Evolutionary conservation across 2,329 filamentous ascomycete species (phyloP), one percentile per base, ranked within the genome.

Genomic region (Penicillium sp.): DNA sequence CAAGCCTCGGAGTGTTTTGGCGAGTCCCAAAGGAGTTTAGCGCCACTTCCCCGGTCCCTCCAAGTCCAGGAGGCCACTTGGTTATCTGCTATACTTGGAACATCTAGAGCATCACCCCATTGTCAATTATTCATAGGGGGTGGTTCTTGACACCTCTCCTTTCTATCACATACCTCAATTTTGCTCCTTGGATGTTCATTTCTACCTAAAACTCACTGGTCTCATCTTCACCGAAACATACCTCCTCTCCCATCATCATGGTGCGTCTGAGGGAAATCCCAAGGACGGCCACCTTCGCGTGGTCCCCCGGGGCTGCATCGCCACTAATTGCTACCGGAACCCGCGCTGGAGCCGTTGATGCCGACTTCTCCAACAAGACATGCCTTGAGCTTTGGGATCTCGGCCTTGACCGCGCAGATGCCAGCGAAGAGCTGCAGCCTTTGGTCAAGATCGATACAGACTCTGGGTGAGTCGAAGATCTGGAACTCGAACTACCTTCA

Each of bases 341-440:
- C 44, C 88, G 92, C 65, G 92, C 94, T 57, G 94, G 94, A 60
- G 94, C 94, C 66, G 92, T 99, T 40, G 92, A 96, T 76, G 92
- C 90, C 66, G 92, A 97, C 75, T 99, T 99, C 77, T 97, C 94
- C 27, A 94, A 94, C 74, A 92, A 97, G 74, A 97, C 92, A 60
- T 93, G 93, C 78, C 80, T 99, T 54, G 94, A 99, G 79, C 82
- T 99, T 57, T 99, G 94, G 94, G 91, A 97, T 76, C 81, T 99
- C 63, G 87, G 85, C 69, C 81, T 97, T 62, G 90, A 95, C 73
- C 86, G 86, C 73, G 77, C 85, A 58, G 82, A 88, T 57, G 86
- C 89, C 68, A 87, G 86, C 51, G 81, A 90, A 50, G 94, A 97
- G 78, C 85, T 97, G 53, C 88, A 92, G 73, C 92, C 94, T 57